Evolutionary conservation across 441 rosid genomes (phyloP), one percentile per base, ranked within the genome.

Genomic region (Bruguiera hainesii): DNA sequence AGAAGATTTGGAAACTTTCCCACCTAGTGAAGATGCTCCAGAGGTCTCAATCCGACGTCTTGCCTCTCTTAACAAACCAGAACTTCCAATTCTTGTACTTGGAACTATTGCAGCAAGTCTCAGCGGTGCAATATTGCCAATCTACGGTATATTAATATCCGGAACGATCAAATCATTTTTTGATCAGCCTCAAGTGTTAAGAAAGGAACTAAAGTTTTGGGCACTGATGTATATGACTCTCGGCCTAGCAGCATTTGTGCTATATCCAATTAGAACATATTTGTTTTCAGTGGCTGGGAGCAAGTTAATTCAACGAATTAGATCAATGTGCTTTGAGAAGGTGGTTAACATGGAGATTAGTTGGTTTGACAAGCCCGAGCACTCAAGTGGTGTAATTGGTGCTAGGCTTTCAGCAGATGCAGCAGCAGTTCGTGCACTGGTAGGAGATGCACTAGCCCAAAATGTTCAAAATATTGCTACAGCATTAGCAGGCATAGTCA

Each of bases 391-490:
- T 25, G 80, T 85, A 9, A 84, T 93, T 50, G 94, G 97, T 48
- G 86, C 96, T 61, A 84, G 97, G 76, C 90, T 90, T 9, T 90
- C 94, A 0, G 80, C 91, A 15, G 97, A 93, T 79, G 91, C 91
- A 57, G 85, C 89, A 28, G 75, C 83, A 1, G 73, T 93, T 15
- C 84, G 86, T 23, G 78, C 82, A 42, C 59, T 90, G 19, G 97
- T 86, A 0, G 97, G 98, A 16, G 96, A 93, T 68, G 71, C 92
- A 20, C 75, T 93, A 56, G 92, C 85, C 69, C 67, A 72, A 67
- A 66, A 83, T 1, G 85, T 84, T 70, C 94, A 90, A 72, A 93
- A 83, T 59, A 58, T 70, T 67, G 87, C 94, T 1, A 77, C 96
- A 3, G 82, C 79, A 0, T 56, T 76, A 0, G 89, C 91, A 0